Evolutionary conservation across 2,329 filamentous ascomycete genomes (phyloP).

Genomic region (Penicillium crustosum): DNA sequence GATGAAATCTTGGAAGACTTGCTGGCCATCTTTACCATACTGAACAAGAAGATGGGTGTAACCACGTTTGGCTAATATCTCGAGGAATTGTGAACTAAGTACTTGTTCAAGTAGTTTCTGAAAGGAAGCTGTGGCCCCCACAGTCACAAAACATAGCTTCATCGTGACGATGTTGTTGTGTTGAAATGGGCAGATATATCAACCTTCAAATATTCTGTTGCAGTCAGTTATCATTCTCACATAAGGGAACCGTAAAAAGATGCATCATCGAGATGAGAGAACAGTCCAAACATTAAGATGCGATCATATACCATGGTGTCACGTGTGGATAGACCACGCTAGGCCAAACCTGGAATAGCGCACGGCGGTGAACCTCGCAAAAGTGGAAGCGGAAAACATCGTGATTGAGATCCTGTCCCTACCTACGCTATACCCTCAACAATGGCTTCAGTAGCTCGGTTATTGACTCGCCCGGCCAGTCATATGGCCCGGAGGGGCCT

Average conservation of each 20-base stretch:
- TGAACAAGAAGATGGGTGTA: conserved; percentile 78
- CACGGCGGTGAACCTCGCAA: conserved; percentile 17
- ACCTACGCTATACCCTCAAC: conserved; percentile 20
- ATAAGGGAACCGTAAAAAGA: not conserved
- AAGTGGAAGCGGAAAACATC: conserved; percentile 24
- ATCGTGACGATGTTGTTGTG: conserved; percentile 7
- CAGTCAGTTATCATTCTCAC: not conserved
- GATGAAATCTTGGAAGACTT: conserved; percentile 47
- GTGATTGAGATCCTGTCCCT: conserved; percentile 13
- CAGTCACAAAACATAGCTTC: conserved; percentile 75
- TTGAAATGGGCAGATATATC: not conserved
- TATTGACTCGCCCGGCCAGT: conserved; percentile 39
- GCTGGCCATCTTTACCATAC: conserved; percentile 68
- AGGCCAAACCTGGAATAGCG: not conserved
- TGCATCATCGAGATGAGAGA: not conserved
- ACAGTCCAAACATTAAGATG: not conserved
- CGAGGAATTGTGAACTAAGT: conserved; percentile 62
- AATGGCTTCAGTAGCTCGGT: conserved; percentile 44
- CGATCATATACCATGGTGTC: not conserved
- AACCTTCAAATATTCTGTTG: not conserved
- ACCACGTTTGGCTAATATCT: conserved; percentile 55
- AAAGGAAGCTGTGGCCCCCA: conserved; percentile 89
- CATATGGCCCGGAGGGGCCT: conserved; percentile 34
- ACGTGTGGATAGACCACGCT: not conserved
- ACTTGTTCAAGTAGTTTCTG: conserved; percentile 66